Conservation (phyloP, 495 filamentous ascomycete genomes). For the Immersiella caudata region DNA sequence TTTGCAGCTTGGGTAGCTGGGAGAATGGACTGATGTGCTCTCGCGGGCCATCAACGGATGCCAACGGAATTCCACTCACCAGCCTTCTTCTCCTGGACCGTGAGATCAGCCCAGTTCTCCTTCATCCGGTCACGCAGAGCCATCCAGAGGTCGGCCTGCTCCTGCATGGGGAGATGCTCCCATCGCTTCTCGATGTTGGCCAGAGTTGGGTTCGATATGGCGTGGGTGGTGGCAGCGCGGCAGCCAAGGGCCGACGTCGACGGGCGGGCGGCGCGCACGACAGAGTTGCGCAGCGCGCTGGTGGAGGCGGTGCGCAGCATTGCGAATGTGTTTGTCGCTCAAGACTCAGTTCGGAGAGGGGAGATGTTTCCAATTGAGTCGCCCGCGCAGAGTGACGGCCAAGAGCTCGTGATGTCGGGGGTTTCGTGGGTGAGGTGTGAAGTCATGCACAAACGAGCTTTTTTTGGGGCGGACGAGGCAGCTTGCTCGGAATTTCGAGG, state of each 20-base stretch:
- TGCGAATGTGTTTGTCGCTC: conserved; percentile 26
- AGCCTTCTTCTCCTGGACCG: conserved; percentile 95
- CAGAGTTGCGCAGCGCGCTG: conserved; percentile 36
- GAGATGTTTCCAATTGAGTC: conserved; percentile 49
- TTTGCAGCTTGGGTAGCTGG: neutral
- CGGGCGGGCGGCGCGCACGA: conserved; percentile 44
- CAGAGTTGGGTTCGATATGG: conserved; percentile 95
- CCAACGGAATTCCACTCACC: conserved; percentile 63
- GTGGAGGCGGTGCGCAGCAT: conserved; percentile 48
- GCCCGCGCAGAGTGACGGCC: conserved; percentile 37
- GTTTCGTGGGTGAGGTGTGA: conserved; percentile 38
- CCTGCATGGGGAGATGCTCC: conserved; percentile 94
- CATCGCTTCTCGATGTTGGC: conserved; percentile 99
- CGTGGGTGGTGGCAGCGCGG: conserved; percentile 73
- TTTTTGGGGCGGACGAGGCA: conserved; percentile 37
- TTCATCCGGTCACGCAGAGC: conserved; percentile 96
- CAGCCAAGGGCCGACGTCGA: conserved; percentile 53
- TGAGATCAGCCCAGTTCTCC: conserved; percentile 92
- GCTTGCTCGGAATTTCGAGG: conserved; percentile 29
- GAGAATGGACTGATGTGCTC: neutral
- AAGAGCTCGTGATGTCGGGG: conserved; percentile 35
- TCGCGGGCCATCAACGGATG: neutral
- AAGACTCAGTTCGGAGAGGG: conserved; percentile 37
- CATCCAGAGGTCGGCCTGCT: conserved; percentile 99
- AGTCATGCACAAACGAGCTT: conserved; percentile 42